Evolutionary conservation across 495 filamentous ascomycete genomes (phyloP).

Genomic region (Penicillium malachiteum): DNA sequence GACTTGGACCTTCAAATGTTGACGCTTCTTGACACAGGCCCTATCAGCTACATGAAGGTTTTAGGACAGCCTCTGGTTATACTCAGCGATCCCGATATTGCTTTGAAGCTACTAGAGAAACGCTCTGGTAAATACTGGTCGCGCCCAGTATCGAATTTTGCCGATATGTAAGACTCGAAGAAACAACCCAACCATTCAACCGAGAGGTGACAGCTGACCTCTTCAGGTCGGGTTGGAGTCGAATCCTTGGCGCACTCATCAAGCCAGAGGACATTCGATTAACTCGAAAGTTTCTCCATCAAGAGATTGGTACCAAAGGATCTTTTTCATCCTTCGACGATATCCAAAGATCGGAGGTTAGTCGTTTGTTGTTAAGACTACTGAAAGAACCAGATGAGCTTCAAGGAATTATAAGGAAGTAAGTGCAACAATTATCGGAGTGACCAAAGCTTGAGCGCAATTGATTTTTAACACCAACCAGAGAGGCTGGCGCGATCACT

Average conservation of each 20-base stretch:
- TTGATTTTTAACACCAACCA: slow-evolving; percentile 6
- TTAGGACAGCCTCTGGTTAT: slow-evolving; percentile 49
- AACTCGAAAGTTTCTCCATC: slow-evolving; percentile 35
- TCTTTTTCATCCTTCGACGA: slow-evolving; percentile 29
- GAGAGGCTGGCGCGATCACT: slow-evolving; percentile 41
- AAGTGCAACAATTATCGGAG: neutral
- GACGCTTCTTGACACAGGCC: slow-evolving; percentile 23
- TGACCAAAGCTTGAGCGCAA: no score
- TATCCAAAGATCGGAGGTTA: slow-evolving; percentile 34
- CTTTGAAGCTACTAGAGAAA: slow-evolving; percentile 48
- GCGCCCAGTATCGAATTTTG: slow-evolving; percentile 36
- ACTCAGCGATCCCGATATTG: slow-evolving; percentile 42
- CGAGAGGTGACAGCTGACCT: neutral
- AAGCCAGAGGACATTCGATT: slow-evolving; percentile 16
- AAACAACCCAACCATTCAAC: neutral
- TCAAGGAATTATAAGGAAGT: slow-evolving; percentile 37
- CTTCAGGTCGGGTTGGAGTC: neutral
- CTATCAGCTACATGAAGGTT: slow-evolving; percentile 53
- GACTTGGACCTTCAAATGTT: neutral
- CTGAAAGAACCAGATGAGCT: slow-evolving; percentile 36
- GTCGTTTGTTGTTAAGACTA: slow-evolving; percentile 40
- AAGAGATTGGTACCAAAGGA: slow-evolving; percentile 32
- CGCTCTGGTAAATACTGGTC: slow-evolving; percentile 44
- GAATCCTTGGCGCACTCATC: neutral
- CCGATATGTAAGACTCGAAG: slow-evolving; percentile 38